Conservation (phyloP, 768 basidiomycete species). For the Antrodiella citrinella region DNA sequence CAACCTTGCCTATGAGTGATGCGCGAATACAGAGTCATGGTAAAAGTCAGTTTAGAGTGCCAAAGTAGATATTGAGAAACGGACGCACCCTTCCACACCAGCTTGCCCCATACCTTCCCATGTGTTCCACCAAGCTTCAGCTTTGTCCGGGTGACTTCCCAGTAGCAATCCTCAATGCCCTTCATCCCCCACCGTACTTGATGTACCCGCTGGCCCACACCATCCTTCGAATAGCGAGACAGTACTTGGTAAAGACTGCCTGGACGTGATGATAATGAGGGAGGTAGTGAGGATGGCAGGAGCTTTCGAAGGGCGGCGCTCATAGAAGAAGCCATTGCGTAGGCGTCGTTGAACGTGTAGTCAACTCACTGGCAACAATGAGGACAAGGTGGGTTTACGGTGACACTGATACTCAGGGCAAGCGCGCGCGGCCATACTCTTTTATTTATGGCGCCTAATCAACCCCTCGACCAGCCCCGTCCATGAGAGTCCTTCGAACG, state of each 20-base stretch:
- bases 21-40: background rate
- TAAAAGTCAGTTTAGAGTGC: background rate
- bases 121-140: slow-evolving; percentile 70
- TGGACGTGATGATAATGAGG: slow-evolving; percentile 45
- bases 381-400: background rate
- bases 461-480: too few species aligned
- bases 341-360: too few species aligned
- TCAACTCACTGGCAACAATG: too few species aligned
- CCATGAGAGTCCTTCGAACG: too few species aligned
- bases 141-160: slow-evolving; percentile 63
- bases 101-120: slow-evolving; percentile 77
- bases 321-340: slow-evolving; percentile 16
- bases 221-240: slow-evolving; percentile 57
- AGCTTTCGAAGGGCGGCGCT: slow-evolving; percentile 40
- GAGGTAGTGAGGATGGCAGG: slow-evolving; percentile 50
- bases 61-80: background rate
- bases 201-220: slow-evolving; percentile 59
- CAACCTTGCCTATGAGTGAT: slow-evolving; percentile 44
- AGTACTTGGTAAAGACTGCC: slow-evolving; percentile 69
- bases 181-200: slow-evolving; percentile 71
- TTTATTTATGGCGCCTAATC: slow-evolving; percentile 6
- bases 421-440: too few species aligned
- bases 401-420: too few species aligned
- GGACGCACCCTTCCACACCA: slow-evolving; percentile 70
- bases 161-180: slow-evolving; percentile 59